Conservation (phyloP, 352 stramenopile genomes). For the Hyaloperonospora arabidopsidis region DNA sequence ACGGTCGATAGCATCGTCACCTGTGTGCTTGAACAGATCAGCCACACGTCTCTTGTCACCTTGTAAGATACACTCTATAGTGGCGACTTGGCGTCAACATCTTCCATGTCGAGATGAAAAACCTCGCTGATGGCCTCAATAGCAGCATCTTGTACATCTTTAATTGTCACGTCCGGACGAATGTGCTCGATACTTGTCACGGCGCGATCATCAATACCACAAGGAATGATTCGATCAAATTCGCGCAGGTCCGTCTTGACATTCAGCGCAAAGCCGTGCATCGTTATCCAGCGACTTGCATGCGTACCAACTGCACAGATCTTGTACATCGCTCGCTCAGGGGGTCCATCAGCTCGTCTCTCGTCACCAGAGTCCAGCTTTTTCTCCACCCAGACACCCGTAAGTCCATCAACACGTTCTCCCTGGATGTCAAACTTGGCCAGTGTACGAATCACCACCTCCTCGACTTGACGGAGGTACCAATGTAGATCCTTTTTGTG, state of each 20-base stretch:
- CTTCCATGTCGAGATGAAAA: slow-evolving; percentile 60
- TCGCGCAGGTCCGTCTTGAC: slow-evolving; percentile 85
- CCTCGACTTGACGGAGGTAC: slow-evolving; percentile 94
- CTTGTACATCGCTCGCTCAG: slow-evolving; percentile 82
- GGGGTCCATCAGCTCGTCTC: slow-evolving; percentile 22
- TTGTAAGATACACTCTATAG: slow-evolving; percentile 25
- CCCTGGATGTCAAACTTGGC: slow-evolving; percentile 81
- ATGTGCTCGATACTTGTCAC: slow-evolving; percentile 78
- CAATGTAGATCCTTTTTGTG: slow-evolving; percentile 96
- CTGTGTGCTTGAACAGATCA: slow-evolving; percentile 23
- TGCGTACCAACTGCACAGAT: slow-evolving; percentile 95
- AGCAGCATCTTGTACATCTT: slow-evolving; percentile 57
- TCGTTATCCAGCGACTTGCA: slow-evolving; percentile 95
- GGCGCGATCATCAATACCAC: slow-evolving; percentile 89
- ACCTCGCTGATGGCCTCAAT: slow-evolving; percentile 59
- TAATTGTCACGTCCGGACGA: slow-evolving; percentile 38
- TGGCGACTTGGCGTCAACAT: slow-evolving; percentile 34
- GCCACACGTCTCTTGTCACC: slow-evolving; percentile 11
- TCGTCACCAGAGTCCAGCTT: slow-evolving; percentile 10
- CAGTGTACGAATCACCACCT: slow-evolving; percentile 92
- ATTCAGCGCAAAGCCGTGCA: slow-evolving; percentile 98
- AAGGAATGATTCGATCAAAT: slow-evolving; percentile 96
- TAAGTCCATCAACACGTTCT: slow-evolving; percentile 86
- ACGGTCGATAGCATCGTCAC: slow-evolving; percentile 50
- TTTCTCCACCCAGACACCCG: slow-evolving; percentile 94